Evolutionary conservation across 306 rosid genomes (phyloP), one percentile per base, ranked within the genome.

Genomic region (Quercus wislizeni): DNA sequence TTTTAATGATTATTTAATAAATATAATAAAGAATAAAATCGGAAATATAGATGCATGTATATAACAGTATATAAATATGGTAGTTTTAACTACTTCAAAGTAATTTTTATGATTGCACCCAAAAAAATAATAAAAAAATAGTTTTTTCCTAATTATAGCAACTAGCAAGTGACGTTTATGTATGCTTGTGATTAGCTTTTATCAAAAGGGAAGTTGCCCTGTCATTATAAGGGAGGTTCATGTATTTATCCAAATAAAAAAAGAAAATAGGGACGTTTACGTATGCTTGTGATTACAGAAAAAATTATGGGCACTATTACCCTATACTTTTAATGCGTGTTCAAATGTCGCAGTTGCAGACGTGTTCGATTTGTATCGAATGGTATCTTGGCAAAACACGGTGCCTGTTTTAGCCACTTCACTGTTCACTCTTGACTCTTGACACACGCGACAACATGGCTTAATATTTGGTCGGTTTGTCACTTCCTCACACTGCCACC

Each of bases 391-490:
- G 14, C 46, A 27, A 63, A 72, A 71, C 38, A 72, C 7, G 74
- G 62, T 77, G 81, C 27, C n/a, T 35, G 52, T 65, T 82, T 18
- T 31, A 77, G 9, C 5, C 18, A n/a, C 2, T 49, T 49, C 4
- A 6, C 2, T 35, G 3, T 49, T 12, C 1, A 11, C 15, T 9
- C 2, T 49, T 12, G 0, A 11, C 15, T 9, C 4, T 13, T 10
- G 54, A 18, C 76, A 43, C 71, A 2, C 43, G 64, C 17, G 76
- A 58, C 72, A 75, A 31, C 65, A 21, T 28, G 23, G 65, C 76
- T 55, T 20, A 21, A 18, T 17, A 41, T 41, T 41, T 57, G 69
- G 84, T 76, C 82, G 70, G 80, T 73, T 67, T 80, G 79, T 80
- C 87, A 64, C 74, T 28, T 33, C 31, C 23, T 76, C 76, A 12